Evolutionary conservation across 2,329 filamentous ascomycete species (phyloP).

Genomic region (Pseudogymnoascus sp.): DNA sequence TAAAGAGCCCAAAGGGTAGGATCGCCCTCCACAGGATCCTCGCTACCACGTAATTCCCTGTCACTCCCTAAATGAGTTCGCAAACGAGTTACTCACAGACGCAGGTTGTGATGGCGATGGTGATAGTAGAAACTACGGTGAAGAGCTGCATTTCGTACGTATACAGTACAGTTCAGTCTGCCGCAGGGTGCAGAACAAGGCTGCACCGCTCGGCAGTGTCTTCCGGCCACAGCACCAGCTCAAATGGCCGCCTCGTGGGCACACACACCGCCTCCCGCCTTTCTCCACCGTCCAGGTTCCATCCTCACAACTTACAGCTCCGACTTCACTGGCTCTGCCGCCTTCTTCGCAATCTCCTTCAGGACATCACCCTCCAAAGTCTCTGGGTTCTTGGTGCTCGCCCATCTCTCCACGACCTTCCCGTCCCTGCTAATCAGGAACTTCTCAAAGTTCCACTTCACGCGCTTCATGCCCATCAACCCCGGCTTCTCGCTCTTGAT

Average conservation of each 20-base stretch:
- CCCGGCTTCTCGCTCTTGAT: conserved; percentile 68
- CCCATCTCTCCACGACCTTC: conserved; percentile 77
- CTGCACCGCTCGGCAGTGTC: not conserved
- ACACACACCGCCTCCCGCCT: not conserved
- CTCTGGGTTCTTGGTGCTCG: conserved; percentile 81
- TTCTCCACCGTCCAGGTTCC: not conserved
- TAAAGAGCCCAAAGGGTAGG: not conserved
- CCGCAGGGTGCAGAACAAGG: not conserved
- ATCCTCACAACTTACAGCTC: not conserved
- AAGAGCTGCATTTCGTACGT: not conserved
- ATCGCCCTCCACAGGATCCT: not conserved
- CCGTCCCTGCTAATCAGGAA: conserved; percentile 85
- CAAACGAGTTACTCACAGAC: not conserved
- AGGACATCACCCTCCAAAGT: conserved; percentile 65
- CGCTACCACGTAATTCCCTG: not conserved
- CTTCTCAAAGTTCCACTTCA: conserved; percentile 99
- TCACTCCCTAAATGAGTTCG: not conserved
- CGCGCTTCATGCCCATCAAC: conserved; percentile 74
- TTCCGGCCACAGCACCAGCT: not conserved
- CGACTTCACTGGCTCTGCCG: not conserved
- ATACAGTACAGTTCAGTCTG: not conserved
- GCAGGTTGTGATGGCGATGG: not conserved
- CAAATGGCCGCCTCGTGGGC: not conserved
- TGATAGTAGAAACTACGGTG: not conserved
- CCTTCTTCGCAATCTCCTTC: conserved; percentile 52